Conservation (phyloP, 192 early-diverging fungal genomes). For the Blastocladiella britannica region DNA sequence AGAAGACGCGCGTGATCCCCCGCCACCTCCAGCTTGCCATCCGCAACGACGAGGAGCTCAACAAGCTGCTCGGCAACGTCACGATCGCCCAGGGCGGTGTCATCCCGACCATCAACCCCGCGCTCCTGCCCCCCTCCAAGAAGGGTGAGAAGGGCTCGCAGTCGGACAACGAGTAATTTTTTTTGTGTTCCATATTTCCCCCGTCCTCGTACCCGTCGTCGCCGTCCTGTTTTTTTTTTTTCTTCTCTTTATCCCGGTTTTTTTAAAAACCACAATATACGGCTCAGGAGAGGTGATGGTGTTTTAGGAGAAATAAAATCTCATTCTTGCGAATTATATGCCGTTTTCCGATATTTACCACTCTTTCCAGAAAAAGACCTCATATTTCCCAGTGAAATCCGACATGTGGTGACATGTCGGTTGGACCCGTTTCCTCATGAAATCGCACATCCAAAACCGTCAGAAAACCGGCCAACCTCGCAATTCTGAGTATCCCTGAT, state of each 20-base stretch:
- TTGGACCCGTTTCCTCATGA: too few relatives aligned
- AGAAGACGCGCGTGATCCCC: slow-evolving; percentile 88
- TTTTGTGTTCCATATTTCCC: too few relatives aligned
- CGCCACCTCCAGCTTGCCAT: slow-evolving; percentile 87
- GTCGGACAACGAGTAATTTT: slow-evolving; percentile 2
- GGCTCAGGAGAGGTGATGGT: too few relatives aligned
- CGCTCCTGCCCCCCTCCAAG: slow-evolving; percentile 64
- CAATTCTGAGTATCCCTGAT: too few relatives aligned
- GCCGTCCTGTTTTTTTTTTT: not conserved
- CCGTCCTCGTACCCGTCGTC: not conserved
- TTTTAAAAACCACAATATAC: not conserved
- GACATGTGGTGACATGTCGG: too few relatives aligned
- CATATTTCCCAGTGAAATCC: too few relatives aligned
- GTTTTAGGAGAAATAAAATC: too few relatives aligned
- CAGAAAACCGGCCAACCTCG: too few relatives aligned
- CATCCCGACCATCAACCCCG: slow-evolving; percentile 74
- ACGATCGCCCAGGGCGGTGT: slow-evolving; percentile 90
- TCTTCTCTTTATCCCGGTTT: not conserved
- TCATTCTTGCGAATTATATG: too few relatives aligned
- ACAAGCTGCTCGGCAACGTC: slow-evolving; percentile 72
- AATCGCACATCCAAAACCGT: too few relatives aligned
- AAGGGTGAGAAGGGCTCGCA: slow-evolving; percentile 35
- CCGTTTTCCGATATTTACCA: too few relatives aligned
- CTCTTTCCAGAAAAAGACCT: too few relatives aligned
- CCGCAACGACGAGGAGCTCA: slow-evolving; percentile 87